Evolutionary conservation across 2,329 filamentous ascomycete species (phyloP), one percentile per base, ranked within the genome.

Genomic region (Colletotrichum eremochloae): DNA sequence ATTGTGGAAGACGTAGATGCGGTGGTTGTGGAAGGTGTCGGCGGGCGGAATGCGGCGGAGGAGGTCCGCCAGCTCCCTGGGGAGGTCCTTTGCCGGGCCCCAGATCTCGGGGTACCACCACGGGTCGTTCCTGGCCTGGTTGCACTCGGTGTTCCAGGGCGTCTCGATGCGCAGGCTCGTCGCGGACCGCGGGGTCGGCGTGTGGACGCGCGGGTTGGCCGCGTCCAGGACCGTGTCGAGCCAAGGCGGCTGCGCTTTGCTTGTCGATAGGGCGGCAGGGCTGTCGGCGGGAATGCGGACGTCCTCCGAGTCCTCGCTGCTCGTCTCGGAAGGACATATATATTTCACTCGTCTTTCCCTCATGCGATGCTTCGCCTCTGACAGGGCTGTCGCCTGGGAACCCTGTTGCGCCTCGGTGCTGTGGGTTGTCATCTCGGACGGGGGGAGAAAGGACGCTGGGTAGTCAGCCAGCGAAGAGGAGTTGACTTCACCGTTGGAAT

Each of bases 81-180:
- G 42, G 44, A 62, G 60, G 44, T 50, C 44, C 14, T 52, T 50
- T 5, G 31, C 46, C 4, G 60, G 31, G 48, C 60, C 60, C 60
- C 60, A 63, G 15, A 52, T 52, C 60, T 63, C 60, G 33, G 60
- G 60, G 20, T 50, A 48, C 61, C 61, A 52, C 61, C 61, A 63
- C 4, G 60, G 60, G 12, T 63, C 46, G 24, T 40, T n/a, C 8
- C 40, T n/a, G 14, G 60, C 36, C 1, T 9, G n/a, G 20, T 29
- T 20, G 14, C 14, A 5, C 7, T n/a, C 29, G 5, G 42, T 24
- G 46, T 29, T 11, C 61, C 61, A 42, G 31, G 61, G 33, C 15
- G 61, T 31, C 36, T 52, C 33, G 46, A 63, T 31, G 11, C 61
- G 46, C 1, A 63, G 61, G 2, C 11, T 12, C 46, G n/a, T 40